Percentiles rank a stretch among this genome's conserved stretches.
Conservation (phyloP, 1,284 basidiomycete genomes). For the Trametes polyzona region DNA sequence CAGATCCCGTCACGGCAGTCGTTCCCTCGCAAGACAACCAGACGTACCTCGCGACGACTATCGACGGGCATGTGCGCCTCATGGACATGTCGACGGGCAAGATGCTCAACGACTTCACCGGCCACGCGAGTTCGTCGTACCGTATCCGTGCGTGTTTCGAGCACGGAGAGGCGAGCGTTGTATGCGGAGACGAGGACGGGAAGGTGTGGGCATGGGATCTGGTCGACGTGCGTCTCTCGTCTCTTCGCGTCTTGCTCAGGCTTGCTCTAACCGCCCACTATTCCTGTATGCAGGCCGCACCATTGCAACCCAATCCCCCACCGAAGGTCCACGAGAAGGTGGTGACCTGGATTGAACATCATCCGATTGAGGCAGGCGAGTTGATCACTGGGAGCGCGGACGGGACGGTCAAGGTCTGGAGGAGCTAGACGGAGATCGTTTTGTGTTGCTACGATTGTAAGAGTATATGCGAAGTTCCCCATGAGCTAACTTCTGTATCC, state of each 20-base stretch:
- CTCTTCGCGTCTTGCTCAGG: neutral
- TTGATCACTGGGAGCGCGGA: constrained; percentile 89
- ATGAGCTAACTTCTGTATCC: too few species aligned
- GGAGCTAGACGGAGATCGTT: constrained; percentile 32
- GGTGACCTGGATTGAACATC: constrained; percentile 90
- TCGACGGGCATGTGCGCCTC: constrained; percentile 85
- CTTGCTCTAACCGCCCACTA: neutral
- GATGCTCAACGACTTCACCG: constrained; percentile 84
- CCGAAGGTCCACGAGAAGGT: constrained; percentile 80
- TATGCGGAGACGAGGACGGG: constrained; percentile 92
- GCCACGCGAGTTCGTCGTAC: constrained; percentile 77
- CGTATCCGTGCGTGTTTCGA: constrained; percentile 86
- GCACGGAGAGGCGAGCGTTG: constrained; percentile 78
- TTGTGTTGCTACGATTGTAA: neutral
- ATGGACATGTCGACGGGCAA: constrained; percentile 87
- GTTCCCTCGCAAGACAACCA: constrained; percentile 74
- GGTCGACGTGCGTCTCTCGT: constrained; percentile 67
- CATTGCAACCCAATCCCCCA: constrained; percentile 67
- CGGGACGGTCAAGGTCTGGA: constrained; percentile 85
- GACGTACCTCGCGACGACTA: constrained; percentile 80
- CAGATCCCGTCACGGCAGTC: constrained; percentile 87
- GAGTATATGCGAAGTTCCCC: neutral
- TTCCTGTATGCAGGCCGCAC: constrained; percentile 57
- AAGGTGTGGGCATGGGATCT: constrained; percentile 92
- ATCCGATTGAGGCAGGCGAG: constrained; percentile 81